Evolutionary conservation across 2,329 filamentous ascomycete species (phyloP).

Genomic region (Trichoderma sp.): DNA sequence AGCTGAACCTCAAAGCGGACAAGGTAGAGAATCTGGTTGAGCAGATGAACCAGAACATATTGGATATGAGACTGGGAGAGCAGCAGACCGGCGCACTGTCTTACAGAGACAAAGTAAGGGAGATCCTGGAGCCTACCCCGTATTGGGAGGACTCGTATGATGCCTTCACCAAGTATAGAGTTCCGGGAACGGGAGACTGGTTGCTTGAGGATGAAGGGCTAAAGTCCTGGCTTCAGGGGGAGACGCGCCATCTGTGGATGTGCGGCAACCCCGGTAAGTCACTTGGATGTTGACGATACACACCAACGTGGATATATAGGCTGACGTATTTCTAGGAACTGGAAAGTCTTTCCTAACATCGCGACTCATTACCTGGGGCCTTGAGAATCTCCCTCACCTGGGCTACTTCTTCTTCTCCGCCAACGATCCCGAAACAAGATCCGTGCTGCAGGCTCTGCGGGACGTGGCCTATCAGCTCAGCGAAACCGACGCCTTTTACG

Average conservation of each 20-base stretch:
- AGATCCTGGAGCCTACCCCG: conserved; percentile 47
- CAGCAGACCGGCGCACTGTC: conserved; percentile 39
- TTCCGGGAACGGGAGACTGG: conserved; percentile 51
- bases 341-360: conserved; percentile 52
- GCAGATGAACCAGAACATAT: conserved; percentile 42
- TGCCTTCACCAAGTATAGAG: conserved; percentile 45
- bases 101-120: conserved; percentile 45
- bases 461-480: conserved; percentile 52
- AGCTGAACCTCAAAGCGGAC: conserved; percentile 44
- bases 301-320: no score
- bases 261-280: conserved; percentile 46
- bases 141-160: conserved; percentile 48
- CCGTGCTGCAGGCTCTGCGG: conserved; percentile 49
- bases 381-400: conserved; percentile 40
- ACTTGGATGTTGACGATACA: no score
- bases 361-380: conserved; percentile 47
- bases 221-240: conserved; percentile 43
- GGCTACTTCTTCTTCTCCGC: conserved; percentile 55
- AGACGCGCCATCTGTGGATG: conserved; percentile 49
- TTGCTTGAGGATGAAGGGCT: conserved; percentile 46
- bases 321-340: conserved; percentile 36
- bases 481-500: conserved; percentile 49
- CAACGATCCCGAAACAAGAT: conserved; percentile 50
- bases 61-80: conserved; percentile 41
- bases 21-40: conserved; percentile 41